Percentiles rank a stretch among this genome's conserved stretches.
These are phyloP conservation scores for Desmodesmus armatus DNA, from an alignment of 139 green algal species.

Conservation along the genomic window DNA sequence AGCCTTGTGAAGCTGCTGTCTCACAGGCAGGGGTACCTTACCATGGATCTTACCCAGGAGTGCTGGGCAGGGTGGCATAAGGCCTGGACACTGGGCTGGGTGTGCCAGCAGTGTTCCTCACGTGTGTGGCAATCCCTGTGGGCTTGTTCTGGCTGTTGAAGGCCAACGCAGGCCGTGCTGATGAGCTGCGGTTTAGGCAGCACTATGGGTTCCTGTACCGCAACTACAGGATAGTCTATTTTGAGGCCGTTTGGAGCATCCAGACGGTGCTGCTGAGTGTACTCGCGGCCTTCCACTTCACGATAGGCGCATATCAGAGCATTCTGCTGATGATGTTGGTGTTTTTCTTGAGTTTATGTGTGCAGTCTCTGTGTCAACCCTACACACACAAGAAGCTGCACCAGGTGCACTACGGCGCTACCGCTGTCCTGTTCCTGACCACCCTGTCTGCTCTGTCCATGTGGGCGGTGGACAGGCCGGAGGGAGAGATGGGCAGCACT, in stretches of 20 bases:
- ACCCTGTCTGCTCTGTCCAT: background rate
- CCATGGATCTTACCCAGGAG: background rate
- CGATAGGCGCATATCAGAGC: background rate
- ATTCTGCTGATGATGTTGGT: background rate
- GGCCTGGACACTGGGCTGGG: background rate
- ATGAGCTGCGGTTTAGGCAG: background rate
- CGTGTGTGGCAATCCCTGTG: background rate
- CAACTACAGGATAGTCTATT: background rate
- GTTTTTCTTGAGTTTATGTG: background rate
- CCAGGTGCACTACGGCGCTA: background rate
- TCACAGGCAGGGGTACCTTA: constrained; percentile 7
- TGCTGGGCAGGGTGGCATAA: constrained; percentile 3
- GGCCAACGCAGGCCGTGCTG: background rate
- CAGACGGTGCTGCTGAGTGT: background rate
- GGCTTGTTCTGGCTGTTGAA: background rate
- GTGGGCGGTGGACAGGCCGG: background rate
- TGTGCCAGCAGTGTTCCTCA: background rate
- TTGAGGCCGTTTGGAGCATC: background rate
- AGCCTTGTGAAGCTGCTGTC: background rate
- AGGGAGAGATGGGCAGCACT: background rate
- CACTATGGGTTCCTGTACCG: background rate
- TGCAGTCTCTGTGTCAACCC: background rate
- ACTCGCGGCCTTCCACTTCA: background rate
- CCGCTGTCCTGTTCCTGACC: background rate
- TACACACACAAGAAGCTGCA: background rate